phyloP scores from a whole-genome alignment of 1,139 yeast species.

The Ashbya aceris region DNA sequence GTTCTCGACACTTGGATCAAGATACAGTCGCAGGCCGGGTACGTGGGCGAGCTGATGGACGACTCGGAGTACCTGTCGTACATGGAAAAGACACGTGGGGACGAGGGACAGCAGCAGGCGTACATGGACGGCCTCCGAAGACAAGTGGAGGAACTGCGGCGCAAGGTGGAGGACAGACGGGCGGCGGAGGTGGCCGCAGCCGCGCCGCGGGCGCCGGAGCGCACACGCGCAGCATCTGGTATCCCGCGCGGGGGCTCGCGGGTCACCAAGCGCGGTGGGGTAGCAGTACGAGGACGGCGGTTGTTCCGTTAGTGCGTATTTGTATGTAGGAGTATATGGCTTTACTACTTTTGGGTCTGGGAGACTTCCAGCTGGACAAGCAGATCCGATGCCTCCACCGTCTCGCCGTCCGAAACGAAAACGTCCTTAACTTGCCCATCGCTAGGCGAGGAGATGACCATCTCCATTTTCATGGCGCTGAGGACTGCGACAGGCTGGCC shows the following conservation, averaged over 20 bases:
- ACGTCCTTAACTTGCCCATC: conserved; percentile 76
- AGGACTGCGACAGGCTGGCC: conserved; percentile 94
- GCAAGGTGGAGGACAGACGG: conserved; percentile 13
- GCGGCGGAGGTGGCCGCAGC: conserved; percentile 1
- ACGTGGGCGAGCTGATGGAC: conserved; percentile 23
- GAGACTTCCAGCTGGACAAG: conserved; percentile 30
- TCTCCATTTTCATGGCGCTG: conserved; percentile 99
- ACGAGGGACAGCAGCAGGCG: conserved; percentile 11
- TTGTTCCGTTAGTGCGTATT: not conserved
- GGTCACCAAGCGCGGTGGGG: not conserved
- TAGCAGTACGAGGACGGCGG: not conserved
- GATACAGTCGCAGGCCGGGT: conserved; percentile 29
- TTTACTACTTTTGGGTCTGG: not conserved
- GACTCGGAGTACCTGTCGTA: conserved; percentile 16
- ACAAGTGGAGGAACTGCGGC: conserved; percentile 17
- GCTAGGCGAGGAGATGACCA: conserved; percentile 91
- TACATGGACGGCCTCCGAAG: conserved; percentile 12
- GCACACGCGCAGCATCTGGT: not conserved
- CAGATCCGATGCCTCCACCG: conserved; percentile 89
- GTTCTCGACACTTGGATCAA: conserved; percentile 27
- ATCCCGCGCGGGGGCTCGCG: not conserved
- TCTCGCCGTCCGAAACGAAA: conserved; percentile 78
- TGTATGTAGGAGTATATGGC: not conserved
- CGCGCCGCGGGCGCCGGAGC: conserved; percentile 2
- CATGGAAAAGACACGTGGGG: conserved; percentile 10